Percentiles rank a stretch among this genome's conserved stretches.
phyloP scores from a whole-genome alignment of 2,329 filamentous ascomycete species.

The Graphilbum fragrans region DNA sequence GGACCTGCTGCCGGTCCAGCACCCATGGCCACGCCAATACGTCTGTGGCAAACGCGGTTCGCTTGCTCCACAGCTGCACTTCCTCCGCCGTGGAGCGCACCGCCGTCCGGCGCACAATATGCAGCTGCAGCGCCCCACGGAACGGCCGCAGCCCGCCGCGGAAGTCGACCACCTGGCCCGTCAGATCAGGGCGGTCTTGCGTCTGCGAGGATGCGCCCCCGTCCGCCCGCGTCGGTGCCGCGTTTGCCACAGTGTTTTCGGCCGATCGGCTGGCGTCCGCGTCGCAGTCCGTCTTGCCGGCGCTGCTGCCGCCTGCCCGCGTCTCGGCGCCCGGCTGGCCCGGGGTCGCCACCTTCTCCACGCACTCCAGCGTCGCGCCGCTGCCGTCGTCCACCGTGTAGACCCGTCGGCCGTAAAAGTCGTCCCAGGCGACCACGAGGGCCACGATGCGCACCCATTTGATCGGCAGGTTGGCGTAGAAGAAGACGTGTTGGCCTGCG shows the following conservation, averaged over 20 bases:
- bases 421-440: conserved; percentile 51
- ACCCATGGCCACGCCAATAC: conserved; percentile 43
- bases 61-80: conserved; percentile 46
- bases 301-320: not conserved
- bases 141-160: conserved; percentile 39
- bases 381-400: conserved; percentile 56
- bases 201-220: not conserved
- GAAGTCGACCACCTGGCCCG: conserved; percentile 41
- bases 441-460: conserved; percentile 64
- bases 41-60: conserved; percentile 33
- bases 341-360: conserved; percentile 10
- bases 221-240: not conserved
- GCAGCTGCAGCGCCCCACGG: conserved; percentile 34
- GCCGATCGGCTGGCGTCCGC: not conserved
- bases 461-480: conserved; percentile 63
- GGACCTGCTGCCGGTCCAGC: conserved; percentile 34
- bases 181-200: conserved; percentile 20
- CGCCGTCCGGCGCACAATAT: conserved; percentile 34
- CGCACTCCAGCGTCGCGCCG: conserved; percentile 43
- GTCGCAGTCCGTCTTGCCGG: not conserved
- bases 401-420: conserved; percentile 31
- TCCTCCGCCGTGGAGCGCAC: conserved; percentile 43
- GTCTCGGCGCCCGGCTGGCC: not conserved
- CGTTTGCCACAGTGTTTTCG: not conserved
- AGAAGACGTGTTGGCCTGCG: conserved; percentile 44